Evolutionary conservation across 805 yeast genomes (phyloP).

Genomic region (Pichia heedii): DNA sequence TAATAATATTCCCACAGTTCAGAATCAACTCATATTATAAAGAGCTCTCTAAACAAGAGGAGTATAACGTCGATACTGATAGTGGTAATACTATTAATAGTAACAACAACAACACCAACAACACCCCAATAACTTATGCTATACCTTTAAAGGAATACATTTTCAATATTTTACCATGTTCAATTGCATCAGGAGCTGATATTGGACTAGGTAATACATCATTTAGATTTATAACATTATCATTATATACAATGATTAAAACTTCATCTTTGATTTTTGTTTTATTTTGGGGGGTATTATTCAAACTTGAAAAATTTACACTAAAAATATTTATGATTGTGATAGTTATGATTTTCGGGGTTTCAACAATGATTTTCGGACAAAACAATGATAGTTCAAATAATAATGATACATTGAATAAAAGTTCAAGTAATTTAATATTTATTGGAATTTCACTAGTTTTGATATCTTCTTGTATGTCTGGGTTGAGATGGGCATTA

Average conservation of each 20-base stretch:
- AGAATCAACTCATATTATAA: constrained; percentile 27
- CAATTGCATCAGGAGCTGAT: constrained; percentile 84
- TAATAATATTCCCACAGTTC: constrained; percentile 40
- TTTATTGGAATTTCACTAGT: constrained; percentile 65
- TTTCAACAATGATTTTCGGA: constrained; percentile 73
- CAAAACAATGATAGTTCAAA: constrained; percentile 19
- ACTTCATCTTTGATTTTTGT: constrained; percentile 86
- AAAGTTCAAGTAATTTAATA: constrained; percentile 10
- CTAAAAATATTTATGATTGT: constrained; percentile 65
- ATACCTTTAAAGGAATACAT: constrained; percentile 34
- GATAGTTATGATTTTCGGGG: constrained; percentile 71
- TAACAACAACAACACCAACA: not conserved
- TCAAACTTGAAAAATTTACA: constrained; percentile 67
- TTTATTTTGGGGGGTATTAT: constrained; percentile 74
- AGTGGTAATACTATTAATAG: not conserved
- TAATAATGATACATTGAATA: not conserved
- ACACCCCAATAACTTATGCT: constrained; percentile 14
- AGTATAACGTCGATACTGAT: constrained; percentile 2
- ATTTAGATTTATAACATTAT: constrained; percentile 66
- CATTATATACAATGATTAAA: constrained; percentile 88
- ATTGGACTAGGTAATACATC: constrained; percentile 89
- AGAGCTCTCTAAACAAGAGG: not conserved
- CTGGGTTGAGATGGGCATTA: constrained; percentile 92
- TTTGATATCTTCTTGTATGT: constrained; percentile 65
- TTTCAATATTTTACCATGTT: constrained; percentile 67